Evolutionary conservation across 345 rosid species (phyloP).

Genomic region (Populus davidiana): DNA sequence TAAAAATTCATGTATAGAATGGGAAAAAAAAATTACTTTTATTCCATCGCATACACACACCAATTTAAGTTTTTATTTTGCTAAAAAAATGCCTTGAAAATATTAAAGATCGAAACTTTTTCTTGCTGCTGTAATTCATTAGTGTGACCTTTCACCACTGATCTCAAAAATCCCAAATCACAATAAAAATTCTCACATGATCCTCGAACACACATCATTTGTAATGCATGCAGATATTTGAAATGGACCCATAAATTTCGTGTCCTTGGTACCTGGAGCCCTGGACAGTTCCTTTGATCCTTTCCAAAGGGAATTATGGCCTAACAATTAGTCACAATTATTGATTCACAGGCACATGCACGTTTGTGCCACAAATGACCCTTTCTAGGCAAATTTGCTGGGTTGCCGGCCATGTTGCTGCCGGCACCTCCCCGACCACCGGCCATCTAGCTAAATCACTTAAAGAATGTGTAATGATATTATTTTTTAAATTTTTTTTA

Average conservation of each 20-base stretch:
- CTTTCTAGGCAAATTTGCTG: background rate
- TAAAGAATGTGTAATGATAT: too few relatives aligned
- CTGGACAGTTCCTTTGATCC: background rate
- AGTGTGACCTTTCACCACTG: too few relatives aligned
- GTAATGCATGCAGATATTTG: background rate
- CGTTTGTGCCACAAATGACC: background rate
- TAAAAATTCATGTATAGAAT: too few relatives aligned
- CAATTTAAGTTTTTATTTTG: too few relatives aligned
- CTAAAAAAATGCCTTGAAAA: too few relatives aligned
- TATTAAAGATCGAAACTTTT: too few relatives aligned
- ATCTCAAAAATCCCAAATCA: background rate
- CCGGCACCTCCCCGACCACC: background rate
- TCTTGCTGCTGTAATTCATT: background rate
- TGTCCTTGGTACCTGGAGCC: background rate
- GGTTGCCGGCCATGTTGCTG: background rate
- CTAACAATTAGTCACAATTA: background rate
- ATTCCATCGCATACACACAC: too few relatives aligned
- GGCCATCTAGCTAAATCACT: background rate
- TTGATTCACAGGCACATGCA: background rate
- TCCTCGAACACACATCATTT: background rate
- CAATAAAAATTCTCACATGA: background rate
- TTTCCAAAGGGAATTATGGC: background rate
- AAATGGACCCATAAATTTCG: background rate
- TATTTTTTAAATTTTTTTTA: too few relatives aligned
- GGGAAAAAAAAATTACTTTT: too few relatives aligned